phyloP scores from a whole-genome alignment of 768 basidiomycete species.

The Boletus rubescentipes region DNA sequence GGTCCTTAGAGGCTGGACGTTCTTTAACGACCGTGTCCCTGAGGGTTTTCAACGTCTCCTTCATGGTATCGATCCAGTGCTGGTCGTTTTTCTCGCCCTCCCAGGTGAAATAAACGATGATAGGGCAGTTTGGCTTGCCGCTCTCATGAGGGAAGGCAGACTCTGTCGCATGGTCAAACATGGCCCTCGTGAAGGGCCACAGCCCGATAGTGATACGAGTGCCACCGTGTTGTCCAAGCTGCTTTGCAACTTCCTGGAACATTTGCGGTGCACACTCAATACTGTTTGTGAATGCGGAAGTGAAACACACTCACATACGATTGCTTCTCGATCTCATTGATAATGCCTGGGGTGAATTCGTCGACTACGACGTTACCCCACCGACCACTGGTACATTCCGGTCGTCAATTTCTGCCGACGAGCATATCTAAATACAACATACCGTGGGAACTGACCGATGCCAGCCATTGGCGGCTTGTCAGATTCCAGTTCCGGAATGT shows the following conservation, averaged over 20 bases:
- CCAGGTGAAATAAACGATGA: slow-evolving; percentile 15
- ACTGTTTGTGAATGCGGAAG: too few species aligned
- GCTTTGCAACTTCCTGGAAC: slow-evolving; percentile 6
- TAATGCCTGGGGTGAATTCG: slow-evolving; percentile 11
- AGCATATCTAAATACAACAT: neutral
- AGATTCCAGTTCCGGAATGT: neutral
- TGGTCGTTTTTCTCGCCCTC: slow-evolving; percentile 6
- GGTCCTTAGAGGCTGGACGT: neutral
- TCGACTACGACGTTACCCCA: slow-evolving; percentile 20
- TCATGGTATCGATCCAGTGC: slow-evolving; percentile 10
- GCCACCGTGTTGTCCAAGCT: slow-evolving; percentile 3
- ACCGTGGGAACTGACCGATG: slow-evolving; percentile 9
- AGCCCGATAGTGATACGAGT: slow-evolving; percentile 4
- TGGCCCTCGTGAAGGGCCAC: slow-evolving; percentile 16
- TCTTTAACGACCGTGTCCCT: slow-evolving; percentile 1
- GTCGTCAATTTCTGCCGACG: neutral
- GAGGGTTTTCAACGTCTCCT: neutral
- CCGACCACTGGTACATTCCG: slow-evolving; percentile 6
- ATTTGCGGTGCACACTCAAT: neutral
- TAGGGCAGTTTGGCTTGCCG: slow-evolving; percentile 12
- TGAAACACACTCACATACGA: neutral
- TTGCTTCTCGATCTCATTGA: slow-evolving; percentile 4
- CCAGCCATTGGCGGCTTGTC: neutral
- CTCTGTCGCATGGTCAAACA: slow-evolving; percentile 15
- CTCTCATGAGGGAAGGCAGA: slow-evolving; percentile 14